Base-by-base conservation (phyloP, 768 basidiomycete species). In the Pleurotus pulmonarius region DNA sequence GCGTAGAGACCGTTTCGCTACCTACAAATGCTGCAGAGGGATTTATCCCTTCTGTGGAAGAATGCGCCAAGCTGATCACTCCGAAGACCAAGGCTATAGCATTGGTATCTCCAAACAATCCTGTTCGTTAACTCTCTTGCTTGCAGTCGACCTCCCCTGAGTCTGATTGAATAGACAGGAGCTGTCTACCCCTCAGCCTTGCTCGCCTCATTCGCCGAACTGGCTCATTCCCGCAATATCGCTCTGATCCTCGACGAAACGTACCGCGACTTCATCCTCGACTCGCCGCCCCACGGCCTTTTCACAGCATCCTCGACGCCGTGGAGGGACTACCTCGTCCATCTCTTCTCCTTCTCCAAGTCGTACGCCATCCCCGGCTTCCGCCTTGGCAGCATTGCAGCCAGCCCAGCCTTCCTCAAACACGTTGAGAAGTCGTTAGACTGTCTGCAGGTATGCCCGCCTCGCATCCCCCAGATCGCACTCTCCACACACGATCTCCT, bases 201-300 rank as follows among this genome's bases (percentile, higher is more conserved):
- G 4, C 68, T 94, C 22, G 67, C 73, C 0, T 70, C 79, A 4
- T 94, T 92, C 60, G 79, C 80, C 2, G 60, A 71, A 0, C 78
- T 94, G 2, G 88, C 90, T 0, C 70, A 64, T 18, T 70, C 77
- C 49, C 67, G 75, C 24, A 73, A 76, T 1, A 63, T 92, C 15
- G 86, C 90, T 0, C 77, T 94, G 20, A 76, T 94, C 38, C 48
- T 95, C n/a, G 92, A 95, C 69, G 91, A 93, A 70, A 94, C 92
- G 1, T 95, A 95, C 69, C 80, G 91, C 11, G 91, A 94, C 66
- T 92, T 94, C 63, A 67, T 80, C n/a, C 59, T 71, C n/a, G 63
- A 70, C 4, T 63, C 69, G 4, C 62, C 61, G 16, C 83, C 88
- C 0, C 88, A 90, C 63, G 58, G 61, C 34, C 73, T 88, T 16